Base-by-base conservation (phyloP, 768 basidiomycete species). In the Termitomyces sp. region DNA sequence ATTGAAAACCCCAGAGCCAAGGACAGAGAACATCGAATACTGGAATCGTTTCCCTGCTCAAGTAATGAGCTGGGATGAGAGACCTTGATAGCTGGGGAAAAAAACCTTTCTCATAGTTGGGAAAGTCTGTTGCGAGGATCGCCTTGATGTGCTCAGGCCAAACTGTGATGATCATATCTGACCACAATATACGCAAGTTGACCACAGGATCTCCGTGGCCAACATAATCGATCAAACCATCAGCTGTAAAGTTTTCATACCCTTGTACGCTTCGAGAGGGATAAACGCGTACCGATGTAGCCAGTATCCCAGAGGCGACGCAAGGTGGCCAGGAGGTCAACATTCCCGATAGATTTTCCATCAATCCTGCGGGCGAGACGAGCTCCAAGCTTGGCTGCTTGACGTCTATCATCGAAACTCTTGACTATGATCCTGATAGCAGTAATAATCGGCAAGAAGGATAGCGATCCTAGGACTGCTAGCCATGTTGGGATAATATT, bases 1-100 rank as follows among this genome's bases (percentile, higher is more conserved):
- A 62, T 88, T 88, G 68, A 89, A 89, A 4, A 88, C 83, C 0
- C 88, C 88, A 12, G 77, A 77, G 0, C 88, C 88, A 16, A 88
- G 70, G 12, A 87, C 75, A 1, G 77, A 74, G 4, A 70, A 69
- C 75, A 82, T 76, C 16, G 72, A 72, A 23, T 70, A 61, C 49
- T 72, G 76, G 51, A 85, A 79, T n/a, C 70, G 70, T 57, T 75
- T 66, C 30, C 80, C 80, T 80, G 40, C 51, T 13, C 52, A 7
- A 16, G 26, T 61, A 61, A 44, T 7, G 23, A 48, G 14, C 38
- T 54, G 28, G 7, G 40, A 54, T 18, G 13, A 32, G 26, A n/a
- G 52, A 4, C 4, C 23, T 10, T 33, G 12, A 30, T 56, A 20
- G 16, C 8, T 23, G n/a, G 50, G 35, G 35, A 32, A 54, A 5